Evolutionary conservation across 1,139 yeast genomes (phyloP).

Genomic region (Nadsonia commutata): DNA sequence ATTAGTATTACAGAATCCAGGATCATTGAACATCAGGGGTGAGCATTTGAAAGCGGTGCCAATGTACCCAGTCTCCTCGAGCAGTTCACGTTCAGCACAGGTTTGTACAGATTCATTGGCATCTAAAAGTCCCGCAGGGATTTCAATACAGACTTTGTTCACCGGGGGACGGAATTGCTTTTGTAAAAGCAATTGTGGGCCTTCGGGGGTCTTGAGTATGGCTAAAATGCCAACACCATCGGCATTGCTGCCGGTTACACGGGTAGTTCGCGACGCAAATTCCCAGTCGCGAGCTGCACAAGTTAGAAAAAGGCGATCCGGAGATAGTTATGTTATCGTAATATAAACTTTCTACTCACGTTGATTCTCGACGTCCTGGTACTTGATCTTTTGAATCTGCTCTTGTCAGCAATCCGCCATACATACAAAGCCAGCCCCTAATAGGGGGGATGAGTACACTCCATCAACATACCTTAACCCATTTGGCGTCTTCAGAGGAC

Average conservation of each 20-base stretch:
- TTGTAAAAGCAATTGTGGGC: constrained; percentile 53
- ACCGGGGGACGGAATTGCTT: constrained; percentile 91
- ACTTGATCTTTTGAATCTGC: constrained; percentile 39
- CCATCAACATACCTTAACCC: constrained; percentile 41
- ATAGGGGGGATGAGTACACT: too few species aligned
- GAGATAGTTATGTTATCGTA: background rate
- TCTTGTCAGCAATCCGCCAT: constrained; percentile 20
- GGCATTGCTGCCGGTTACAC: constrained; percentile 47
- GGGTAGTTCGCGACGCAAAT: constrained; percentile 71
- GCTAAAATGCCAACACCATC: constrained; percentile 91
- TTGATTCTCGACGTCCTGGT: constrained; percentile 25
- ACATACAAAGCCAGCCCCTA: too few species aligned
- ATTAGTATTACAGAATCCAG: constrained; percentile 88
- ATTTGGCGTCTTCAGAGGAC: constrained; percentile 33
- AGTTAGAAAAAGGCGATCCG: constrained; percentile 2
- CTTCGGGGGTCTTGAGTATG: constrained; percentile 35
- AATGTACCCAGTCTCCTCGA: constrained; percentile 84
- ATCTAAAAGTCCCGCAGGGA: constrained; percentile 92
- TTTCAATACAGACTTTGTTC: constrained; percentile 72
- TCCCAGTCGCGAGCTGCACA: constrained; percentile 59
- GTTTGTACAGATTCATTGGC: constrained; percentile 61
- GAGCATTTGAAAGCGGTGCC: constrained; percentile 44
- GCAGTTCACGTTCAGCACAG: constrained; percentile 76
- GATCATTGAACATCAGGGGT: constrained; percentile 64
- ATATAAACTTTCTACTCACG: constrained; percentile 8